Percentiles rank a stretch among this genome's conserved stretches.
Evolutionary conservation across 257 asterid genomes (phyloP).

Genomic region (Cinchona pubescens): DNA sequence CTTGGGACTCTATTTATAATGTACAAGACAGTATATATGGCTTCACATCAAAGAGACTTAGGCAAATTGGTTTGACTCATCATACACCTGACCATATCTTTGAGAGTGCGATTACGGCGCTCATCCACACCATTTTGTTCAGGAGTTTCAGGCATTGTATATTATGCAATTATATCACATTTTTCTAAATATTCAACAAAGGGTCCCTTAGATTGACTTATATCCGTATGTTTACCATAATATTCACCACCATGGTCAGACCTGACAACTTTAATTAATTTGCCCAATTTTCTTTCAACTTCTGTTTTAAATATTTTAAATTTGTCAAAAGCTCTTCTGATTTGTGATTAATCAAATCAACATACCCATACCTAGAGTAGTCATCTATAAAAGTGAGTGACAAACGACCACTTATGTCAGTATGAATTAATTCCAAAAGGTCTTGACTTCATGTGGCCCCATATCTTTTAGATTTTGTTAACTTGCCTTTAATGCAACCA

Average conservation of each 20-base stretch:
- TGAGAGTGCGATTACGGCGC: background rate
- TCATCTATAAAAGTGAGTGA: background rate
- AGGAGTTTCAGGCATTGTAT: background rate
- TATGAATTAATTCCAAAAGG: background rate
- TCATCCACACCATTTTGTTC: background rate
- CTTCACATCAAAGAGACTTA: background rate
- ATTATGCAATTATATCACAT: background rate
- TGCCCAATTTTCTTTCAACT: background rate
- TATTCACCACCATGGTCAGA: conserved; percentile 1
- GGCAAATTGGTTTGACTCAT: background rate
- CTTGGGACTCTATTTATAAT: background rate
- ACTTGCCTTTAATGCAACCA: background rate
- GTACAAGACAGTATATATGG: background rate
- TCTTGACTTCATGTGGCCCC: background rate
- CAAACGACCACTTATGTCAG: background rate
- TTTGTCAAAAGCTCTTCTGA: background rate
- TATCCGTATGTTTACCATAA: background rate
- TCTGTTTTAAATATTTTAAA: background rate
- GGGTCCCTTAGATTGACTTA: background rate
- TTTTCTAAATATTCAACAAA: background rate
- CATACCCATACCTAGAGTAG: background rate
- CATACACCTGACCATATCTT: background rate
- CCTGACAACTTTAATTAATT: background rate
- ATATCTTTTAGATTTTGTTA: background rate
- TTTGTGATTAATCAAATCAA: background rate